Base-by-base conservation (phyloP, 2,329 filamentous ascomycete species). In the Pseudogymnoascus verrucosus region DNA sequence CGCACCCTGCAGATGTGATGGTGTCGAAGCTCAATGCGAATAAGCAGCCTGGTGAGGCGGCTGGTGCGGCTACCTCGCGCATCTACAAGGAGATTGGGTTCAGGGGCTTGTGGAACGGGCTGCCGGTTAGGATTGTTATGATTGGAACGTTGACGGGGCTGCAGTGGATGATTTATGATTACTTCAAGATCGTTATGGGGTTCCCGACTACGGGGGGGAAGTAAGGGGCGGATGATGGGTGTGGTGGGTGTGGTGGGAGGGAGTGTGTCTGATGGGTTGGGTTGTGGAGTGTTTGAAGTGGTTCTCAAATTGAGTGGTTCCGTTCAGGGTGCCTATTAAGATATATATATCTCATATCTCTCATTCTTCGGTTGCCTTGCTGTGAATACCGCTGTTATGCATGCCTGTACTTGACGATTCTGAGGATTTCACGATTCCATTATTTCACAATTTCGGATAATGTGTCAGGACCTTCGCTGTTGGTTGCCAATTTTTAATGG, bases 101-200 rank as follows among this genome's bases (percentile, higher is more conserved):
- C 76, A 71, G 70, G 14, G 93, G 93, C n/a, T 82, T 97, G 28
- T 96, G 93, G 93, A 96, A 96, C 72, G 93, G 93, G 7, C 78
- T 97, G 51, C 88, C 90, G 0, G 89, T 96, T 60, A 78, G 85
- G 69, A 96, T 96, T 72, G 86, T 96, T 72, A 96, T 96, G 92
- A 65, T 71, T 42, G 75, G 76, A 28, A 82, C 78, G 0, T 69
- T 82, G 69, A 96, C 90, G 19, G 91, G 90, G 65, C 78, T 96
- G 66, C 92, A 96, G 79, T 96, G 91, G 91, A 91, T 96, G 88
- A 95, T 93, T 74, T 95, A 93, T 78, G 89, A 93, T 72, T 91
- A 89, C 69, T 93, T 93, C 83, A 93, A 95, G 84, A 90, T 95
- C 72, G 90, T 90, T 74, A 91, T 95, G 86, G 90, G 91, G 44